Base-by-base conservation (phyloP, 345 rosid species). In the Melaleuca alternifolia region DNA sequence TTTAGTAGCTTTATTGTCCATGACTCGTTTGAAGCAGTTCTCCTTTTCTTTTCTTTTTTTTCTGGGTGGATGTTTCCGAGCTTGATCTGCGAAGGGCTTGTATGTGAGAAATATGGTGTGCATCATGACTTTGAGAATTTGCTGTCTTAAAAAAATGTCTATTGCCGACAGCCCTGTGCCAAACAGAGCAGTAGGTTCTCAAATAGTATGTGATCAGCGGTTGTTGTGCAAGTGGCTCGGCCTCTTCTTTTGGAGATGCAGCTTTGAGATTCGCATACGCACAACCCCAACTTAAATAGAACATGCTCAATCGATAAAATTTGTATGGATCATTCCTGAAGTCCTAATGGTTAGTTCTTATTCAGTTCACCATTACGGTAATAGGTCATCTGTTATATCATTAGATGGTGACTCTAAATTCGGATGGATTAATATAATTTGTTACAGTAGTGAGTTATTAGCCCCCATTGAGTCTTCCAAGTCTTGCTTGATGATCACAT, bases 1-100 rank as follows among this genome's bases (percentile, higher is more conserved):
- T 16, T 8, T 33, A 33, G 46, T 16, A 65, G 52, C 93, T 91
- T 10, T 94, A 97, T 28, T 16, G 33, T 65, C 79, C 33, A 65
- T 33, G 79, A 65, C 79, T 65, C 79, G 79, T 65, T 8, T 33
- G 46, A 9, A 16, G 79, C 79, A 20, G 24, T 33, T 65, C 4
- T 6, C 76, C 41, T 28, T 8, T 62, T 16, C 4, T 65, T 62
- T 15, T 16, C 30, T 62, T 15, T 16, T 65, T 52, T 1, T 7
- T 52, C 79, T 65, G 79, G 11, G 79, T 65, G 79, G 46, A 65
- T 33, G 79, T 65, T 65, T 33, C 46, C 24, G 79, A 65, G 79
- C 79, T 33, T 65, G 79, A 65, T 65, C 46, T 65, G 12, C 24
- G 12, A 65, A 10, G 44, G 77, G 79, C 37, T 16, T 18, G 79